Conservation (phyloP, 2,329 filamentous ascomycete species). For the Colletotrichum sp. region DNA sequence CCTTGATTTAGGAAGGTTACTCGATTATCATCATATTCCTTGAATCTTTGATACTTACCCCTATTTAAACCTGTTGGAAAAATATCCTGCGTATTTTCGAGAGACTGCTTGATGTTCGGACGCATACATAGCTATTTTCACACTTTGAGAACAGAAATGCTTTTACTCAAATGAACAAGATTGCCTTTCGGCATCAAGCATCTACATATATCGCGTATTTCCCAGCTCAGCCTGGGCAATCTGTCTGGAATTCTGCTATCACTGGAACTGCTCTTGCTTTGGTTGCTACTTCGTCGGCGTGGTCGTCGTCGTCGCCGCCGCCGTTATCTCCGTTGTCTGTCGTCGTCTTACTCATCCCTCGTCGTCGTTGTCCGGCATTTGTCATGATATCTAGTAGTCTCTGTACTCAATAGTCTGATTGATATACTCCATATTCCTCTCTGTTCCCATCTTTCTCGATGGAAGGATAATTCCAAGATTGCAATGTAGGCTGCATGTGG, state of each 20-base stretch:
- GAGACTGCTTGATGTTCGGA: no score
- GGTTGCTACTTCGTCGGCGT: background rate
- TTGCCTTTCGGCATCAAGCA: background rate
- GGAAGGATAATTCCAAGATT: background rate
- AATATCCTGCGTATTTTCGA: no score
- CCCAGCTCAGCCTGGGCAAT: no score
- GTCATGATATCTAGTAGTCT: background rate
- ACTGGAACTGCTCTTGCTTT: background rate
- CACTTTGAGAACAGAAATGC: no score
- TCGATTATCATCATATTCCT: no score
- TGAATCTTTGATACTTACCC: no score
- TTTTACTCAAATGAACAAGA: background rate
- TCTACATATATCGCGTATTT: no score
- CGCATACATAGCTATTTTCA: background rate
- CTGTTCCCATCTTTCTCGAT: no score
- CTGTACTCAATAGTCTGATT: no score
- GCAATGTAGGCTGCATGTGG: background rate
- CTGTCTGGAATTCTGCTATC: no score
- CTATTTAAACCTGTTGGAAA: no score
- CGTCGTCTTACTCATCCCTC: background rate
- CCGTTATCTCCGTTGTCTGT: background rate
- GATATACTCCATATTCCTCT: no score
- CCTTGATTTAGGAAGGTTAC: accelerated
- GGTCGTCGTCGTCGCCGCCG: background rate
- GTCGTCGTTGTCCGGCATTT: background rate